Evolutionary conservation across 306 rosid genomes (phyloP).

Genomic region (Quercus glauca): DNA sequence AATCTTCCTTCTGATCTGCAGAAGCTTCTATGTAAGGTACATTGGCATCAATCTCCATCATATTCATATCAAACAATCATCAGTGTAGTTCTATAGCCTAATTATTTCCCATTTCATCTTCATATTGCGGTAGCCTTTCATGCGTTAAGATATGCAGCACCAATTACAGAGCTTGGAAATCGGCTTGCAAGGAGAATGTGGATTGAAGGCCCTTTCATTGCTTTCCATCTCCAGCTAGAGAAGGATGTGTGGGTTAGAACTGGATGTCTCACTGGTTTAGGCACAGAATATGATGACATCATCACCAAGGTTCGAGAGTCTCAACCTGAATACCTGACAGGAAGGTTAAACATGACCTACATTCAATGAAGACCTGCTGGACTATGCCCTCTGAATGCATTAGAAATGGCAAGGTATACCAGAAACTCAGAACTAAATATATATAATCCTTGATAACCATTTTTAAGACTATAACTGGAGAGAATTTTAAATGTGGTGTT

Average conservation of each 20-base stretch:
- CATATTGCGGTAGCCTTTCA: conserved; percentile 47
- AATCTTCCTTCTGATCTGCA: conserved; percentile 57
- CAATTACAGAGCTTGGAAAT: conserved; percentile 45
- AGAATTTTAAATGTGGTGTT: not conserved
- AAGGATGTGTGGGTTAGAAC: conserved; percentile 63
- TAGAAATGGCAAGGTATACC: conserved; percentile 46
- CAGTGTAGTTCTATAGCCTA: not conserved
- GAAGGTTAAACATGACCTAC: conserved; percentile 40
- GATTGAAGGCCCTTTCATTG: conserved; percentile 60
- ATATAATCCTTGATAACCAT: not conserved
- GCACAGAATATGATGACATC: conserved; percentile 32
- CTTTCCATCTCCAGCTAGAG: conserved; percentile 58
- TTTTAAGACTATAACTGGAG: not conserved
- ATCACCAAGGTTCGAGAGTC: conserved; percentile 31
- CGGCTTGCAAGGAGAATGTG: conserved; percentile 52
- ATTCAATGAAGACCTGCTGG: conserved; percentile 39
- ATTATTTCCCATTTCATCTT: not conserved
- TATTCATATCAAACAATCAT: not conserved
- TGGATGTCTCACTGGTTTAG: conserved; percentile 59
- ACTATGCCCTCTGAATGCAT: conserved; percentile 50
- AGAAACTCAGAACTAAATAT: not conserved
- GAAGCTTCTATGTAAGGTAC: conserved; percentile 60
- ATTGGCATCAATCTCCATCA: not conserved
- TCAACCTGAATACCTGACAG: conserved; percentile 47
- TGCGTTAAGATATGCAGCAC: conserved; percentile 48